Evolutionary conservation across 2,329 filamentous ascomycete genomes (phyloP), one percentile per base, ranked within the genome.

Genomic region (Aspergillus ochraceus): DNA sequence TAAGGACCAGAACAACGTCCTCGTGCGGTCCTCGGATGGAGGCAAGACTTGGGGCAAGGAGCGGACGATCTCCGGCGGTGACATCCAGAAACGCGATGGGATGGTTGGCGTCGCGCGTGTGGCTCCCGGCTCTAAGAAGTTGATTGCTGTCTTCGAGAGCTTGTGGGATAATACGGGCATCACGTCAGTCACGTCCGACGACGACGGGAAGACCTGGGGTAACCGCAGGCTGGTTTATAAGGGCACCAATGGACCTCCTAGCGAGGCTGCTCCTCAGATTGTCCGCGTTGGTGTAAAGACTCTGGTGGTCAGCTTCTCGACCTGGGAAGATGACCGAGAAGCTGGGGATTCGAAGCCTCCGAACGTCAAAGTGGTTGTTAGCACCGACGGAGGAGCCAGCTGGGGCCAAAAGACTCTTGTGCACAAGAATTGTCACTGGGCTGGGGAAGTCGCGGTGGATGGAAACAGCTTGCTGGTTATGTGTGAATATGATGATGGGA

Each of bases 21-120:
- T 51, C 4, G 49, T 51, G 10, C 49, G 49, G 2, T 51, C 49
- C 24, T 30, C 24, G 10, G 49, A 51, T 22, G 49, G 49, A 14
- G 49, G 51, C 20, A 53, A 53, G 30, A 53, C 51, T 10, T 53
- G 51, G 51, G 32, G 51, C n/a, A 36, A 39, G 30, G 51, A 42
- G 51, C 24, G 26, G 51, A 53, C 51, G 29, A 32, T 51, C 32
- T 51, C 49, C 19, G 49, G 49, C 24, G 49, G 24, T 6, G 49
- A 51, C 24, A 51, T 51, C 24, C 49, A 51, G 49, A 51, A 51
- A n/a, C 49, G 49, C 19, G 49, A 51, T 30, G 49, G 49, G 2
- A 51, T 51, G 49, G 3, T 51, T 2, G 49, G 49, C 49, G 49
- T 51, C 24, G 24, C 49, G 17, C 49, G 49, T 19, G 19, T 51